Percentiles rank a stretch among this genome's conserved stretches.
Evolutionary conservation across 1,284 basidiomycete genomes (phyloP).

Genomic region (Cryptococcus neoformans): DNA sequence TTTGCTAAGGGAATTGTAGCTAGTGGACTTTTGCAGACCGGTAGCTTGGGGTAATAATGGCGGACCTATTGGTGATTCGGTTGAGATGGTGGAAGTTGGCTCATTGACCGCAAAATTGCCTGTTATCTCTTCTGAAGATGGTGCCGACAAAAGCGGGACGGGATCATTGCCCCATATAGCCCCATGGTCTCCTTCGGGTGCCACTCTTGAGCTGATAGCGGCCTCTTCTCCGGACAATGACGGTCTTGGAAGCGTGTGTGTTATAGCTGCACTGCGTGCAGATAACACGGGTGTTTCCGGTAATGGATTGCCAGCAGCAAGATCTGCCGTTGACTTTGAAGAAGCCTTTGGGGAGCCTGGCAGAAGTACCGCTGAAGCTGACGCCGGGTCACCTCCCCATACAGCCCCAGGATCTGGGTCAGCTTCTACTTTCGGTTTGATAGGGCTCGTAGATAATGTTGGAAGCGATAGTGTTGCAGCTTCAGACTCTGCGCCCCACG

Average conservation of each 20-base stretch:
- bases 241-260: no score
- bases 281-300: background rate
- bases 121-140: no score
- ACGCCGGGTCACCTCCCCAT: background rate
- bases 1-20: background rate
- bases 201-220: no score
- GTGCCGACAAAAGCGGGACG: no score
- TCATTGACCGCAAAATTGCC: background rate
- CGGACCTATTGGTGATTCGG: background rate
- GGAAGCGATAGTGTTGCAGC: background rate
- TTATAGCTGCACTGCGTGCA: background rate
- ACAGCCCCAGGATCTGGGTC: background rate
- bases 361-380: background rate
- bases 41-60: background rate
- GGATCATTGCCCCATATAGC: no score
- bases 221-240: no score
- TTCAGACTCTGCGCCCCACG: no score
- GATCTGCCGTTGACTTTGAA: background rate
- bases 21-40: background rate
- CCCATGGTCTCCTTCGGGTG: no score
- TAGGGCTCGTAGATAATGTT: background rate
- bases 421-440: background rate
- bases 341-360: background rate
- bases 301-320: background rate
- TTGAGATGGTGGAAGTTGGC: background rate